These are phyloP conservation scores for Hansenula sp. DNA, from an alignment of 1,139 yeast species.

Conservation along the genomic window DNA sequence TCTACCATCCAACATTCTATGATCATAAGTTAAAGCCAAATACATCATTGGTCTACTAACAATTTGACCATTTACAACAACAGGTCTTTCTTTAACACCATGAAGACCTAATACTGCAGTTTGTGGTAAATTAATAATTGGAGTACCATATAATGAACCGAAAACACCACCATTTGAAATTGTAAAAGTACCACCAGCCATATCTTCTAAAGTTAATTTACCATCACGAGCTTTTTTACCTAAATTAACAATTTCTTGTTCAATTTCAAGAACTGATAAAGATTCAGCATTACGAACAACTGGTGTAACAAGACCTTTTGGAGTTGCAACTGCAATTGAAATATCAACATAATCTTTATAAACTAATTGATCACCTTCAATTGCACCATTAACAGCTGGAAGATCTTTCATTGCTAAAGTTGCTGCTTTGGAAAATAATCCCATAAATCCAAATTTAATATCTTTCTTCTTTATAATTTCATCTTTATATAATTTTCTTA, in stretches of 20 bases:
- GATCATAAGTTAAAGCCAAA: slow-evolving; percentile 97
- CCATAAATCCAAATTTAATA: slow-evolving; percentile 97
- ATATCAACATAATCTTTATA: slow-evolving; percentile 96
- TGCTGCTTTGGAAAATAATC: slow-evolving; percentile 93
- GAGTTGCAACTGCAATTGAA: slow-evolving; percentile 97
- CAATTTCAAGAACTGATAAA: slow-evolving; percentile 82
- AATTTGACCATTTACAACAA: slow-evolving; percentile 91
- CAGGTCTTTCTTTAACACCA: slow-evolving; percentile 97
- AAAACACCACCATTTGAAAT: slow-evolving; percentile 99
- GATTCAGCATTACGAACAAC: slow-evolving; percentile 97
- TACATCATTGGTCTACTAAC: slow-evolving; percentile 99
- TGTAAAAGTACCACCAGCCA: slow-evolving; percentile 99
- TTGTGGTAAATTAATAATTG: slow-evolving; percentile 97
- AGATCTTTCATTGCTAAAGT: slow-evolving; percentile 91
- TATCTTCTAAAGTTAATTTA: slow-evolving; percentile 93
- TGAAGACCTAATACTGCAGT: slow-evolving; percentile 97
- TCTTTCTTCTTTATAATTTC: slow-evolving; percentile 94
- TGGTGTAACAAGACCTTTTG: slow-evolving; percentile 98
- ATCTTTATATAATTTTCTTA: slow-evolving; percentile 96
- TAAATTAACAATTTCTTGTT: slow-evolving; percentile 73
- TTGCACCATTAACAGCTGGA: slow-evolving; percentile 94
- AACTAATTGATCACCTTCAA: slow-evolving; percentile 91
- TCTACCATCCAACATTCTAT: slow-evolving; percentile 97
- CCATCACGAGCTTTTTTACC: slow-evolving; percentile 97
- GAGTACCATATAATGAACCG: slow-evolving; percentile 97